Base-by-base conservation (phyloP, 352 stramenopile species). In the Salisapilia sapeloensis region DNA sequence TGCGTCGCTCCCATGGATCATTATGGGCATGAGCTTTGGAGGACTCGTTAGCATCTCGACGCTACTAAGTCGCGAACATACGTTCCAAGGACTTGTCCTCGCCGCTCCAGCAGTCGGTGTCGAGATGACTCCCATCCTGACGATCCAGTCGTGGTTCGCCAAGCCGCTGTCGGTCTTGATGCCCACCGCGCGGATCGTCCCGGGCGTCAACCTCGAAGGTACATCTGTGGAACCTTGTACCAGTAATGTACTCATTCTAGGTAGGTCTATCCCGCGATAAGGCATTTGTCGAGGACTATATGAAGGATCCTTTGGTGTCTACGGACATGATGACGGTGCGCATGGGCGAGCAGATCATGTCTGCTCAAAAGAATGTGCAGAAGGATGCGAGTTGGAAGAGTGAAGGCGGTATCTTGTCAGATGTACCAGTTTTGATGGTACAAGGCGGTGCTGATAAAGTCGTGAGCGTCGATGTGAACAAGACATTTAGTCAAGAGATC, bases 21-120 rank as follows among this genome's bases (percentile, higher is more conserved):
- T 78, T 28, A 71, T 77, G 56, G 63, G 63, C 33, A 79, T 78
- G 38, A 76, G 56, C 10, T 83, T 74, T 43, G 62, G 66, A 39
- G 54, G 44, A 21, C 57, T 82, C 16, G 58, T 80, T n/a, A 59
- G 55, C 17, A 29, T 76, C 1, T 56, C 78, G 44, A 72, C 57
- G 6, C 43, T 74, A 33, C 38, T 80, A 19, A 72, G 58, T 4
- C 45, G 46, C 3, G 32, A 34, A 12, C 60, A 80, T 38, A 26
- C 33, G 21, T 74, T 83, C 36, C 31, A 29, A 17, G 67, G 47
- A 36, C 53, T 60, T 27, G 42, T 77, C 9, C 49, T 80, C 27
- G 59, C 61, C 14, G 60, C 55, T 22, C 67, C 67, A 0, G 59
- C 67, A n/a, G 50, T 82, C 26, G 57, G 55, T 2, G 66, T 79